phyloP scores from a whole-genome alignment of 2,329 filamentous ascomycete genomes.

The Chaetoscypha palmicola region DNA sequence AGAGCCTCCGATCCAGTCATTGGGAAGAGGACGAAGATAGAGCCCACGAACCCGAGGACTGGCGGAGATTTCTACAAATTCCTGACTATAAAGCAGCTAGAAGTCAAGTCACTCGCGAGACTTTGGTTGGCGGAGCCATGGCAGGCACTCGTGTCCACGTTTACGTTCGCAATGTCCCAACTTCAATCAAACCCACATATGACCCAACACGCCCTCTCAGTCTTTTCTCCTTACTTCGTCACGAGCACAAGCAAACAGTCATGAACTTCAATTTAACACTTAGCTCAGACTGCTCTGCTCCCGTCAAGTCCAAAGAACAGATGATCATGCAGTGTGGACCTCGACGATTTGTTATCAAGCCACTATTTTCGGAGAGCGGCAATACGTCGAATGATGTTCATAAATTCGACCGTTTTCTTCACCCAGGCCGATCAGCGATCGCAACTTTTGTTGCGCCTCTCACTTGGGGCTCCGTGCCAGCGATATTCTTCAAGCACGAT shows the following conservation, averaged over 20 bases:
- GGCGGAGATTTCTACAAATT: conserved; percentile 77
- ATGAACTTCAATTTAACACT: conserved; percentile 87
- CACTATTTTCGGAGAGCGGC: conserved; percentile 82
- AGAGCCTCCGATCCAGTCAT: conserved; percentile 77
- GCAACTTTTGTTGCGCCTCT: conserved; percentile 86
- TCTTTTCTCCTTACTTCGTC: conserved; percentile 79
- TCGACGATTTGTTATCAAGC: conserved; percentile 79
- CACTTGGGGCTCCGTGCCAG: conserved; percentile 87
- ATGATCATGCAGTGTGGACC: conserved; percentile 87
- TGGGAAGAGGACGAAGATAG: conserved; percentile 89
- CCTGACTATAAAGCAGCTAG: conserved; percentile 84
- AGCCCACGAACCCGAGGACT: conserved; percentile 82
- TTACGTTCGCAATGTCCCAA: conserved; percentile 57
- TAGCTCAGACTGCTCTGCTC: conserved; percentile 64
- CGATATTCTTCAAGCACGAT: conserved; percentile 72
- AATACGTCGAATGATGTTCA: conserved; percentile 94
- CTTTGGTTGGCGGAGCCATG: conserved; percentile 78
- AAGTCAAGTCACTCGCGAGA: conserved; percentile 70
- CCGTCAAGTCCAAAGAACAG: conserved; percentile 87
- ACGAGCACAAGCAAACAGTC: conserved; percentile 89
- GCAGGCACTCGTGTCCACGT: conserved; percentile 79
- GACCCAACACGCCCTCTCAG: conserved; percentile 55
- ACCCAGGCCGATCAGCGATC: conserved; percentile 83
- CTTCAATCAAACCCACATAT: conserved; percentile 46
- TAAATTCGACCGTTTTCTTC: conserved; percentile 88